Conservation (phyloP, 192 early-diverging fungal species). For the Coemansia sp. region DNA sequence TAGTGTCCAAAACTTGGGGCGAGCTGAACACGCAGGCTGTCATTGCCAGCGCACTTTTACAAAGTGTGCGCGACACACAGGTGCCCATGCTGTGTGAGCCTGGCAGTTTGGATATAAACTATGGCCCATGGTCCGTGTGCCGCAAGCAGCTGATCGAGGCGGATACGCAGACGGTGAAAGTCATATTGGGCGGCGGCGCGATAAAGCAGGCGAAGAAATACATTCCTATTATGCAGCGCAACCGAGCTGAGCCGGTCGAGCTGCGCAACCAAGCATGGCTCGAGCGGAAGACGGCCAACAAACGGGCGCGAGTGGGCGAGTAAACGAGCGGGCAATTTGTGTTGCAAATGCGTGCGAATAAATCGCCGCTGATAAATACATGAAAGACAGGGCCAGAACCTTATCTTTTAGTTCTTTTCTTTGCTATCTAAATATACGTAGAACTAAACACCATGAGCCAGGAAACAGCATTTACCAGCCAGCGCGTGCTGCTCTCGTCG, state of each 20-base stretch:
- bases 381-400: neutral
- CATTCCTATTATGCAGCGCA: constrained; percentile 38
- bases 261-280: constrained; percentile 47
- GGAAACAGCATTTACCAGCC: constrained; percentile 41
- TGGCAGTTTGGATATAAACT: neutral
- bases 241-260: constrained; percentile 39
- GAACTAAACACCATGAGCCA: constrained; percentile 24
- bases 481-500: constrained; percentile 52
- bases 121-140: constrained; percentile 24
- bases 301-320: constrained; percentile 9
- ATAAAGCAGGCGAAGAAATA: constrained; percentile 31
- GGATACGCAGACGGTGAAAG: constrained; percentile 7
- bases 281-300: constrained; percentile 35
- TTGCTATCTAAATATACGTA: constrained; percentile 10
- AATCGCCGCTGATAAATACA: neutral
- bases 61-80: constrained; percentile 24
- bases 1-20: constrained; percentile 26
- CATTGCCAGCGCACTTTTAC: constrained; percentile 40
- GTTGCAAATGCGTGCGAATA: too few relatives aligned
- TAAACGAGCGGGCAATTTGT: neutral
- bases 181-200: constrained; percentile 36
- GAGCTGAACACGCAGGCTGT: constrained; percentile 38
- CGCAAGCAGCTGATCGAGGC: constrained; percentile 1
- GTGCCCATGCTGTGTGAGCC: constrained; percentile 9
- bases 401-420: neutral